Base-by-base conservation (phyloP, 129 eudicot species). In the Saussurea involucrata region DNA sequence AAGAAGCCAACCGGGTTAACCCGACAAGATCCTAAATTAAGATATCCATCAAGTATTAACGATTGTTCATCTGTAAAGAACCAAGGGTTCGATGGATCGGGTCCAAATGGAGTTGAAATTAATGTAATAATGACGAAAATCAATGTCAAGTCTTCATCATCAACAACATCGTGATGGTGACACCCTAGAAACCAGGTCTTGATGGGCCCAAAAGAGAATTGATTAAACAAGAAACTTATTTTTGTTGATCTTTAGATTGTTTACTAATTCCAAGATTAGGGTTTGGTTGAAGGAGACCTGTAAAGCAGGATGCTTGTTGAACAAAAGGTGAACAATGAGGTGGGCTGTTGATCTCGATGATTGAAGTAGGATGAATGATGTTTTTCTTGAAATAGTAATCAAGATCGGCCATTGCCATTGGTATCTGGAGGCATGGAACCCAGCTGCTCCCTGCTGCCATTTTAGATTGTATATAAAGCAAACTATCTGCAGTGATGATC, bases 231-330 rank as follows among this genome's bases (percentile, higher is more conserved):
- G 65, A 73, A 73, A 73, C 24, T 21, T 70, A 11, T 20, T 31
- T 55, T 17, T 21, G 49, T 29, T 31, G 10, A 13, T 53, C 10
- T 18, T 33, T 57, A 49, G 24, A 71, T 44, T 49, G 25, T 49
- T 74, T 74, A 74, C 32, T 58, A 34, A 65, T 64, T 44, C 76
- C 68, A 29, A 76, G 24, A 64, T 34, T 68, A 67, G 66, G 82
- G 66, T 37, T 73, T 68, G 68, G 13, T 74, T 72, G 34, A 29
- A 20, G 72, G 72, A 68, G 34, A 82, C 80, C 88, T 85, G 90
- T 83, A 87, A 90, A 90, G 92, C 74, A 69, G 82, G 90, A 79
- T 66, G 53, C 33, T 76, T 89, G 88, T 68, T 76, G 79, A 66
- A 24, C 31, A 66, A 84, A 86, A 81, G 85, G 65, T 25, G 37